Evolutionary conservation across 2,329 filamentous ascomycete species (phyloP).

Genomic region (Cladophialophora yegresii): DNA sequence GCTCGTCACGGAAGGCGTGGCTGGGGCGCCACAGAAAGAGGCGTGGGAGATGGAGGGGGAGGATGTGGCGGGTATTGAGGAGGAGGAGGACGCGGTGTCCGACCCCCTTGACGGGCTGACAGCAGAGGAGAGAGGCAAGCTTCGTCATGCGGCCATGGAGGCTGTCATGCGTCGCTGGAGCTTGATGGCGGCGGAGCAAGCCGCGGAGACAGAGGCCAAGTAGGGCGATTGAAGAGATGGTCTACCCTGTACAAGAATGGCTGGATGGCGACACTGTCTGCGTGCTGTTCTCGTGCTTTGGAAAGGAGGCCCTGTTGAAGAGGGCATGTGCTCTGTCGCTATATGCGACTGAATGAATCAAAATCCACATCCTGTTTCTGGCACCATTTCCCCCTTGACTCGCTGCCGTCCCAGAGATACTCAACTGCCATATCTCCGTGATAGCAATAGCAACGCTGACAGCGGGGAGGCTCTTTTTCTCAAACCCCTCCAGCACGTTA

Average conservation of each 20-base stretch:
- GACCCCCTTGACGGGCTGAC: conserved; percentile 21
- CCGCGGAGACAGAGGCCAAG: conserved; percentile 8
- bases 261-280: background rate
- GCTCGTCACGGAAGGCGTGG: conserved; percentile 28
- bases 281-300: conserved; percentile 1
- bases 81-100: conserved; percentile 16
- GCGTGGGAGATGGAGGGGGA: conserved; percentile 28
- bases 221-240: conserved; percentile 8
- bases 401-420: no score
- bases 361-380: conserved; percentile 1
- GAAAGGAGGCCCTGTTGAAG: background rate
- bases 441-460: background rate
- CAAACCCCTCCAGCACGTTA: background rate
- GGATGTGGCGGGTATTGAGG: conserved; percentile 5
- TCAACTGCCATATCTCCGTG: background rate
- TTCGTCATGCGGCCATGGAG: conserved; percentile 21
- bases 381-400: background rate
- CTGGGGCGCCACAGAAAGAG: conserved; percentile 26
- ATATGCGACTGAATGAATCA: conserved; percentile 7
- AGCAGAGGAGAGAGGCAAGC: conserved; percentile 13
- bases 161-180: conserved; percentile 19
- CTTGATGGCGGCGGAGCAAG: conserved; percentile 21
- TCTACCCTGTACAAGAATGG: background rate
- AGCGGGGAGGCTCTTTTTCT: background rate
- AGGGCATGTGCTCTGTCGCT: conserved; percentile 14